These are phyloP conservation scores for Cladosporium velox DNA, from an alignment of 2,329 filamentous ascomycete genomes.

Conservation along the genomic window DNA sequence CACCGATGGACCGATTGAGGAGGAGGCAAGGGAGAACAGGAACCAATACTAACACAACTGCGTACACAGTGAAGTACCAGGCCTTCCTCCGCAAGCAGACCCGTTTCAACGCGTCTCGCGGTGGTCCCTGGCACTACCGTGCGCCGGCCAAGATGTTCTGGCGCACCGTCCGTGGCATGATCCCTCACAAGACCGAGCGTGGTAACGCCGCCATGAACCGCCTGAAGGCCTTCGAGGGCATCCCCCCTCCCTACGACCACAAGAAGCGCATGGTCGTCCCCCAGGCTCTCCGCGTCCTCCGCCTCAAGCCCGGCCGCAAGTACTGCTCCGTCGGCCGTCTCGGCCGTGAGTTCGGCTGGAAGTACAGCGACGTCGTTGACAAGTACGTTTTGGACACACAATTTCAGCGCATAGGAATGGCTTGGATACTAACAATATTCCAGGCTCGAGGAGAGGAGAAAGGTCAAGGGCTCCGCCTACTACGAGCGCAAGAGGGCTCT, in stretches of 20 bases:
- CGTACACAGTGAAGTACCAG: conserved; percentile 95
- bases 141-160: conserved; percentile 99
- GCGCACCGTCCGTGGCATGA: conserved; percentile 99
- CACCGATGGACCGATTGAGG: background rate
- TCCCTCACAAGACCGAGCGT: conserved; percentile 99
- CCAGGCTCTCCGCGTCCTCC: conserved; percentile 93
- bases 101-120: conserved; percentile 98
- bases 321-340: conserved; percentile 99
- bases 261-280: conserved; percentile 99
- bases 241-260: conserved; percentile 98
- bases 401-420: background rate
- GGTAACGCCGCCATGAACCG: conserved; percentile 95
- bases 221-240: conserved; percentile 99
- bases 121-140: conserved; percentile 99
- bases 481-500: conserved; percentile 99
- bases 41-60: conserved; percentile 23
- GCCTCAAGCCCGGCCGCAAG: conserved; percentile 98
- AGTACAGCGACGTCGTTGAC: conserved; percentile 99
- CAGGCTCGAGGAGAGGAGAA: conserved; percentile 98
- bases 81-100: conserved; percentile 99
- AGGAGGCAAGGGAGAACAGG: conserved; percentile 14
- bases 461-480: conserved; percentile 98
- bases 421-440: conserved; percentile 21
- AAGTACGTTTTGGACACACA: conserved; percentile 66
- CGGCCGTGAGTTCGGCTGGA: conserved; percentile 99